Conservation (phyloP, 306 rosid genomes). For the Castanea sativa region DNA sequence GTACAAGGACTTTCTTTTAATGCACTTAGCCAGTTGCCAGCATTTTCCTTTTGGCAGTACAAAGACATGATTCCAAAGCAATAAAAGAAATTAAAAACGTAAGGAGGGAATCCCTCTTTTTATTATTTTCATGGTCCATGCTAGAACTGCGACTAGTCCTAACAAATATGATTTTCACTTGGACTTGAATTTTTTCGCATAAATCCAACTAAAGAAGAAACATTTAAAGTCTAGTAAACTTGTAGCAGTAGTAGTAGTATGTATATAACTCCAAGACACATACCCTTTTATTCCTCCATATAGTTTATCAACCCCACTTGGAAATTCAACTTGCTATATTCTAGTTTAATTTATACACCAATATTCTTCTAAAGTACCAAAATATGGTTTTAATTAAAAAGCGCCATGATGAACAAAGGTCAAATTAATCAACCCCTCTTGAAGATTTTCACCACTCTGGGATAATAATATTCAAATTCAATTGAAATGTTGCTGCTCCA, state of each 20-base stretch:
- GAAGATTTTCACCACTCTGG: background rate
- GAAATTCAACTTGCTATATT: constrained; percentile 47
- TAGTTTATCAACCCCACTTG: constrained; percentile 35
- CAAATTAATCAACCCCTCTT: constrained; percentile 31
- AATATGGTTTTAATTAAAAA: constrained; percentile 34
- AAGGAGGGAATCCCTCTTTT: constrained; percentile 25
- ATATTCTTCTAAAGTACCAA: constrained; percentile 26
- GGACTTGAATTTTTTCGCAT: background rate
- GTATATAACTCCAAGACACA: constrained; percentile 19
- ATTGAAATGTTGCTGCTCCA: constrained; percentile 92
- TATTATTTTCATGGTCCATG: constrained; percentile 28
- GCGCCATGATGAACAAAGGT: constrained; percentile 29
- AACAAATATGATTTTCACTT: constrained; percentile 16
- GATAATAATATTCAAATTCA: constrained; percentile 22
- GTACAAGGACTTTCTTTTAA: constrained; percentile 32
- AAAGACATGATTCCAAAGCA: constrained; percentile 34
- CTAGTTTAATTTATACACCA: constrained; percentile 65
- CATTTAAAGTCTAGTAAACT: too few species aligned
- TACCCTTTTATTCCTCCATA: constrained; percentile 46
- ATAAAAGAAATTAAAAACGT: background rate
- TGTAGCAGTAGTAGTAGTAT: too few species aligned
- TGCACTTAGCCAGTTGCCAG: constrained; percentile 14
- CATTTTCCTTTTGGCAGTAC: constrained; percentile 23
- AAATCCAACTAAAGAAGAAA: background rate
- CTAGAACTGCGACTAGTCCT: constrained; percentile 23